Percentiles rank a stretch among this genome's conserved stretches.
These are phyloP conservation scores for Albizia julibrissin DNA, from an alignment of 306 rosid genomes.

Conservation along the genomic window DNA sequence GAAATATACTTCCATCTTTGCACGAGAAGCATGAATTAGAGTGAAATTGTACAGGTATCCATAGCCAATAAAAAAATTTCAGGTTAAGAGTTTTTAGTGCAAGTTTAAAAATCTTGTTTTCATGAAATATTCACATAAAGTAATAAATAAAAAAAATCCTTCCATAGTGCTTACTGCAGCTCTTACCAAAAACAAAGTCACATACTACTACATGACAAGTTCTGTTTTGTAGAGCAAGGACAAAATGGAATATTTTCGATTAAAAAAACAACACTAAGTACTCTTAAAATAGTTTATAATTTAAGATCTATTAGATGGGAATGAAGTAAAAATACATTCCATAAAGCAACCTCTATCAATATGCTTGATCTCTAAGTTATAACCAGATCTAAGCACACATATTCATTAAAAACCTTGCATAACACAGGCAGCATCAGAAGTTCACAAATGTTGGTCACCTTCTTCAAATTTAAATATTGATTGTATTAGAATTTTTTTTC, in stretches of 20 bases:
- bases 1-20: slow-evolving; percentile 26
- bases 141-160: neutral
- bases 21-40: neutral
- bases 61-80: slow-evolving; percentile 9
- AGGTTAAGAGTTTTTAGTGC: slow-evolving; percentile 1
- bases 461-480: neutral
- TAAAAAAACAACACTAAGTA: neutral
- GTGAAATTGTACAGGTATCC: neutral
- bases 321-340: neutral
- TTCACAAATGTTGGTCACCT: neutral
- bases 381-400: neutral
- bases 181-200: neutral
- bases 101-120: slow-evolving; percentile 17
- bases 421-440: neutral
- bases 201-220: neutral
- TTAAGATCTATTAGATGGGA: neutral
- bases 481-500: neutral
- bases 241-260: neutral
- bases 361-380: neutral
- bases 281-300: neutral
- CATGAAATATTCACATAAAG: slow-evolving; percentile 3
- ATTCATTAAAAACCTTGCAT: neutral
- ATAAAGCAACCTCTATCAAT: neutral
- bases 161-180: neutral
- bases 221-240: neutral